Percentiles rank a stretch among this genome's conserved stretches.
These are phyloP conservation scores for Dipteronia dyeriana DNA, from an alignment of 345 rosid species.

Conservation along the genomic window DNA sequence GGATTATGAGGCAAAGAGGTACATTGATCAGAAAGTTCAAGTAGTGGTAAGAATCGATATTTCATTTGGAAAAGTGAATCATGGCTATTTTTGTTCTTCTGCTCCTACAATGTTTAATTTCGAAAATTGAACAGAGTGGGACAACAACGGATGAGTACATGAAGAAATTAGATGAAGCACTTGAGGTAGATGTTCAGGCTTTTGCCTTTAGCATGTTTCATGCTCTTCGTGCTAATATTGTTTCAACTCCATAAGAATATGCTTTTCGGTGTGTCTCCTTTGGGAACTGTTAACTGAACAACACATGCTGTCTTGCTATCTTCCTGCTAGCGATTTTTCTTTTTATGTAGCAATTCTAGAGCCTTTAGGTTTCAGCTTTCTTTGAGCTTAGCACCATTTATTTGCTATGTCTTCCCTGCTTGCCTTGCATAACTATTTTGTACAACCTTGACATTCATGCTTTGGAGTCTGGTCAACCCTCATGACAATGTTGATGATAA, in stretches of 20 bases:
- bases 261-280: background rate
- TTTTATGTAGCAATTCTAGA: background rate
- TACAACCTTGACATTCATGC: background rate
- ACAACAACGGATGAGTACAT: conserved; percentile 73
- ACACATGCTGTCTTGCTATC: background rate
- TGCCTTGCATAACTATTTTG: background rate
- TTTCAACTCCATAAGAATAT: background rate
- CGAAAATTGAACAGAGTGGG: conserved; percentile 57
- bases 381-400: background rate
- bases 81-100: conserved; percentile 18
- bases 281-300: background rate
- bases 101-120: conserved; percentile 6
- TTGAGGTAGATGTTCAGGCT: conserved; percentile 53
- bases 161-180: conserved; percentile 78
- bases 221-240: background rate
- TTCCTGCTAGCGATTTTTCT: background rate
- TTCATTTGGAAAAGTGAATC: conserved; percentile 13
- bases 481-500: background rate
- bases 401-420: background rate
- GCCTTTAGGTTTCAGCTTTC: background rate
- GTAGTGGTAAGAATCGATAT: conserved; percentile 51
- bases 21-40: conserved; percentile 79
- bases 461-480: background rate
- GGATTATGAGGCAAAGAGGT: conserved; percentile 78
- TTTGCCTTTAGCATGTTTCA: conserved; percentile 7